These are phyloP conservation scores for Phytopythium sindhum DNA, from an alignment of 352 stramenopile genomes.

Conservation along the genomic window DNA sequence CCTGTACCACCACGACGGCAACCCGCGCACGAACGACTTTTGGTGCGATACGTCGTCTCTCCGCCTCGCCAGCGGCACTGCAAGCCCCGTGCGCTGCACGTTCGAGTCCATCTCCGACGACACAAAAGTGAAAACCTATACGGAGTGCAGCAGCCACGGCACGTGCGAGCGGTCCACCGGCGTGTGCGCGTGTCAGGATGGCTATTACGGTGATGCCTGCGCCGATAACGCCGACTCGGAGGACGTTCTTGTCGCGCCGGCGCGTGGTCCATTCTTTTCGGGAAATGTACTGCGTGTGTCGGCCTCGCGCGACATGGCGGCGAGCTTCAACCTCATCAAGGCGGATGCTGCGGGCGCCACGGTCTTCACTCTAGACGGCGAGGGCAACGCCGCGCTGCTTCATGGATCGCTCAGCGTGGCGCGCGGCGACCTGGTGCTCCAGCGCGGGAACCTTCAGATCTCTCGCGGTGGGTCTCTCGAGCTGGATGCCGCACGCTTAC, in stretches of 20 bases:
- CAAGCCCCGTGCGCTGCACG: conserved; percentile 21
- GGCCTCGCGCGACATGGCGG: conserved; percentile 34
- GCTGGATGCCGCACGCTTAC: conserved; percentile 40
- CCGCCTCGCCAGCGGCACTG: not conserved
- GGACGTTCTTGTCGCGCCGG: conserved; percentile 49
- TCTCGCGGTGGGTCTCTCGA: conserved; percentile 34
- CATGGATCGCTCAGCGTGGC: conserved; percentile 35
- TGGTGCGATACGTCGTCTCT: conserved; percentile 37
- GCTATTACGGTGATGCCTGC: conserved; percentile 70
- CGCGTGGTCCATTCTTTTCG: conserved; percentile 57
- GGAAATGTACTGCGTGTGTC: conserved; percentile 62
- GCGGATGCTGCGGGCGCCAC: conserved; percentile 40
- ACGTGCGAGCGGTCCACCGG: conserved; percentile 45
- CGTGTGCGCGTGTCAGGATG: conserved; percentile 56
- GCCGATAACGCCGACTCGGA: conserved; percentile 62
- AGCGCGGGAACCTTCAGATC: conserved; percentile 34
- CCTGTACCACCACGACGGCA: conserved; percentile 60
- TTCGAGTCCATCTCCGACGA: conserved; percentile 51
- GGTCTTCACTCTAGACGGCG: conserved; percentile 63
- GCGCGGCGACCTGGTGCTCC: conserved; percentile 50
- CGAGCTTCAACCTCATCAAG: conserved; percentile 71
- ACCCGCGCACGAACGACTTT: conserved; percentile 49
- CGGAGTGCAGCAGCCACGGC: conserved; percentile 58
- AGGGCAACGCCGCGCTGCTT: conserved; percentile 39
- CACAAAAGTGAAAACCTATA: conserved; percentile 43